Base-by-base conservation (phyloP, 306 rosid genomes). In the Sphenostylis stenocarpa region DNA sequence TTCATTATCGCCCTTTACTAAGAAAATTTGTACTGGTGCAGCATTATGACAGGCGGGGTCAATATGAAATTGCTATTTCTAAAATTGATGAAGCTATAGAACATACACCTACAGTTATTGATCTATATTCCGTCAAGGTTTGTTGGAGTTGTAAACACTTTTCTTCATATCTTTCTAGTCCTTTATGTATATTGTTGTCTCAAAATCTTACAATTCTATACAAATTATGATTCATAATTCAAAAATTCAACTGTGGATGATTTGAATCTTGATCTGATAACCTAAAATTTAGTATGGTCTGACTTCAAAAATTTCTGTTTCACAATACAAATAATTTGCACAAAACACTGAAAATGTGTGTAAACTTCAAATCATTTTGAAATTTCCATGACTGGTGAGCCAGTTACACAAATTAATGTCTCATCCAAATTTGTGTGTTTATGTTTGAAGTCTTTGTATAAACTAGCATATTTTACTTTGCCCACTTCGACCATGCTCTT, bases 61-160 rank as follows among this genome's bases (percentile, higher is more conserved):
- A 92, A 63, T 86, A 77, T 82, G 96, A 88, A 79, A 72, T 81
- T 73, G 86, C 99, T 53, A 84, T 96, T 64, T 88, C 93, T 38
- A 96, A 96, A 86, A 89, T 96, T 16, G 90, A 92, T 6, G 94
- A 88, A 88, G 99, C 98, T 58, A 88, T 92, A 39, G 85, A 79
- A 80, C 99, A 92, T 77, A 92, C 99, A 70, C 99, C 99, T 57
- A 91, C 99, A 41, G 98, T 92, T 62, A 92, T 96, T 87, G 99
- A 96, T 87, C 81, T 96, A 76, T 96, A 96, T 80, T 96, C 99
- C 47, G 92, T 61, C 77, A 92, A 96, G 99, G 99, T 96, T 65
- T 79, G 87, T 45, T 75, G n/a, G 58, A 41, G 66, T 56, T 62
- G 29, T 24, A 55, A 65, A 39, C 47, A 26, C 33, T 47, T 80